Conservation (phyloP, 164 flowering plant genomes). For the Tetracentron sinense region DNA sequence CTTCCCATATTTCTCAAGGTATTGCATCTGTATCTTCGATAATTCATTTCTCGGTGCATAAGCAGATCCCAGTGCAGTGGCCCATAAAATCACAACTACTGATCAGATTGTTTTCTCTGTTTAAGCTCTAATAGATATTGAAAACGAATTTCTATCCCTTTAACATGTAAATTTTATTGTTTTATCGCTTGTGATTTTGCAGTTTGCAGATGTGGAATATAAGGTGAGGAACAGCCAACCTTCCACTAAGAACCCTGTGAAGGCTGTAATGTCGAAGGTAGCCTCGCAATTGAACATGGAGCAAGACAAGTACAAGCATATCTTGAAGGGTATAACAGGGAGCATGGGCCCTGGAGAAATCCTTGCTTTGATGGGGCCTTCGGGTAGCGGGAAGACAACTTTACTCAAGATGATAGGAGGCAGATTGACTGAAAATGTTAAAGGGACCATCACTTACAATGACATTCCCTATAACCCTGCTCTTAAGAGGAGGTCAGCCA, state of each 20-base stretch:
- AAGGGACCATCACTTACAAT: constrained; percentile 72
- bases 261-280: constrained; percentile 53
- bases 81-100: too few relatives aligned
- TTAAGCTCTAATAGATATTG: too few relatives aligned
- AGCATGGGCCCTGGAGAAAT: constrained; percentile 87
- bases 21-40: not conserved
- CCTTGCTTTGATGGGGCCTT: constrained; percentile 97
- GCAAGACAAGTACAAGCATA: constrained; percentile 62
- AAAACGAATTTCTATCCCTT: too few relatives aligned
- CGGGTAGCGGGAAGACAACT: constrained; percentile 98
- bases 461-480: constrained; percentile 70
- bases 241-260: constrained; percentile 48
- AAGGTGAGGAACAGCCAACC: constrained; percentile 47
- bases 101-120: too few relatives aligned
- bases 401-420: constrained; percentile 79
- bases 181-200: constrained; percentile 12
- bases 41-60: too few relatives aligned
- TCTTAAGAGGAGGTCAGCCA: constrained; percentile 71
- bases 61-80: too few relatives aligned
- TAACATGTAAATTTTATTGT: too few relatives aligned
- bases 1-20: constrained; percentile 85
- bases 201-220: constrained; percentile 89
- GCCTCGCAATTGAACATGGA: constrained; percentile 48
- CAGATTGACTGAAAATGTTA: constrained; percentile 69
- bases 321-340: constrained; percentile 83